Base-by-base conservation (phyloP, 768 basidiomycete genomes). In the Rhodotorula taiwanensis region DNA sequence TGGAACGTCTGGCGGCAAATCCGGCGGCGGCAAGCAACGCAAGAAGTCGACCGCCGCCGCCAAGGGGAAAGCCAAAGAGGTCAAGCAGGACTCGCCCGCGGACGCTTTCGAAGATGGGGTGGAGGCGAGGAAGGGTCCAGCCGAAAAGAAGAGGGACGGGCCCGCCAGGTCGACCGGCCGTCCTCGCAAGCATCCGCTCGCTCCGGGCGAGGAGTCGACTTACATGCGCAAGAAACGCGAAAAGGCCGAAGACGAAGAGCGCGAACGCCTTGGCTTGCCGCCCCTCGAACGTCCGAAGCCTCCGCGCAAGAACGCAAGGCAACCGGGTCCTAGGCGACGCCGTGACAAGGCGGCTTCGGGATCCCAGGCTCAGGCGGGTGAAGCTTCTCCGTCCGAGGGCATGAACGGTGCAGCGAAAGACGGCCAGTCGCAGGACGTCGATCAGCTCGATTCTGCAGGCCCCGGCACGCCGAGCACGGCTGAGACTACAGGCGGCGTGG, bases 131-230 rank as follows among this genome's bases (percentile, higher is more conserved):
- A 79, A 74, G 67, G 65, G 70, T 28, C 70, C 48, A 33, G 82
- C 79, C 71, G 82, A 82, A 23, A 55, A 47, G 25, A 62, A 81
- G 81, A 15, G 74, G 82, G 27, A 73, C n/a, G n/a, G n/a, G n/a
- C n/a, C n/a, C n/a, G n/a, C 74, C 80, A 28, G 79, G 81, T 71
- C 82, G 81, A 25, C 76, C 76, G 39, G 77, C 7, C 41, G 64
- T 8, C 65, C 61, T 31, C 60, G 66, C 48, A 67, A 67, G 44
- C n/a, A 52, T 31, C 45, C 60, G 4, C 47, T 49, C 36, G 33
- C 49, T 21, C 16, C 34, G 14, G 64, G 59, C 54, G 43, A 51
- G 25, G 64, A 65, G 50, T 48, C 25, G 23, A 27, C 50, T 5
- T 65, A 65, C 55, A 41, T 43, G 64, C 47, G 81, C 52, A 61